Percentiles rank a stretch among this genome's conserved stretches.
Evolutionary conservation across 805 yeast species (phyloP).

Genomic region (Ogataea parapolymorpha): DNA sequence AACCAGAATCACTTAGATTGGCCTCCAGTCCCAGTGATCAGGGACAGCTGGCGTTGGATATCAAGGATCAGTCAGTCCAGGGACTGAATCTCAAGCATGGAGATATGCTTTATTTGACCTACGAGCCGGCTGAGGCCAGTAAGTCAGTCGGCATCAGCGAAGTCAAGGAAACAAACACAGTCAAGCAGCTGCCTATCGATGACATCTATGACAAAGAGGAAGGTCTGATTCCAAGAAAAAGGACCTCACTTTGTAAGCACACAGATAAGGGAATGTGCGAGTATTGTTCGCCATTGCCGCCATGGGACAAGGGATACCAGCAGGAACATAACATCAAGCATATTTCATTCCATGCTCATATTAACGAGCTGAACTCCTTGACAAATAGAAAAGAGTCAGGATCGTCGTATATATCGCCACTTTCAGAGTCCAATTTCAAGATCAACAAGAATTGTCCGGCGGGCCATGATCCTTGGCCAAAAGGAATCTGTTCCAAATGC

Average conservation of each 20-base stretch:
- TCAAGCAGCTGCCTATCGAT: constrained; percentile 63
- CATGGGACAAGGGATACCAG: constrained; percentile 83
- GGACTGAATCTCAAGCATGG: constrained; percentile 59
- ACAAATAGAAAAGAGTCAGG: constrained; percentile 57
- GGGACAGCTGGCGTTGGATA: constrained; percentile 38
- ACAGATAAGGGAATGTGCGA: constrained; percentile 97
- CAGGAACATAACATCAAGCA: constrained; percentile 80
- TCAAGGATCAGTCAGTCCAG: constrained; percentile 30
- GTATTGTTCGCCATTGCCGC: constrained; percentile 92
- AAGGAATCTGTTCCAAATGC: constrained; percentile 92
- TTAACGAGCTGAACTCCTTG: constrained; percentile 65
- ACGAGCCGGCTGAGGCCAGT: constrained; percentile 23
- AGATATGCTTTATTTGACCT: constrained; percentile 49
- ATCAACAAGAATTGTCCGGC: constrained; percentile 63
- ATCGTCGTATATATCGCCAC: constrained; percentile 76
- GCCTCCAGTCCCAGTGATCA: constrained; percentile 44
- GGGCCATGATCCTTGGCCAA: constrained; percentile 94
- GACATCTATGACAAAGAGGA: constrained; percentile 55
- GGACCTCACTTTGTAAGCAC: constrained; percentile 72
- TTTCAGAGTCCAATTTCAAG: constrained; percentile 64
- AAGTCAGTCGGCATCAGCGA: constrained; percentile 11
- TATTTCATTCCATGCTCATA: constrained; percentile 77
- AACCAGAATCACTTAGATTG: constrained; percentile 33
- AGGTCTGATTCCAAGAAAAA: constrained; percentile 69
- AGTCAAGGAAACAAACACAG: constrained; percentile 3